Percentiles rank a stretch among this genome's conserved stretches.
Conservation (phyloP, 495 filamentous ascomycete genomes). For the Cercophora samala region DNA sequence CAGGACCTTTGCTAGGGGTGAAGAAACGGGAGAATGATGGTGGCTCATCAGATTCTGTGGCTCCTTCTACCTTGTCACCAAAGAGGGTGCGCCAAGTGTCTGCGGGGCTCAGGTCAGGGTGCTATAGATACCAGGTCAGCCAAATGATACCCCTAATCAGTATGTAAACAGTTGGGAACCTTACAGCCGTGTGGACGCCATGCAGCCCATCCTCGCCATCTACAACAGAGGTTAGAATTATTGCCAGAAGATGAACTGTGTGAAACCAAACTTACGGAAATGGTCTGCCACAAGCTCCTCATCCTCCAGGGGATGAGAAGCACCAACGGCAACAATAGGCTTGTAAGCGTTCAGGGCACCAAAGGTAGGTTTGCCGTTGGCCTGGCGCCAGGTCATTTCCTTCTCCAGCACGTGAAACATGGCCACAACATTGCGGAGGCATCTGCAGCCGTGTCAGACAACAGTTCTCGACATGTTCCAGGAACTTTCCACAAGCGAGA, state of each 20-base stretch:
- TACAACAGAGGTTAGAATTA: constrained; percentile 31
- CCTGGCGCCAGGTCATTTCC: constrained; percentile 78
- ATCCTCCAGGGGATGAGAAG: constrained; percentile 78
- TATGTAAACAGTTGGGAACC: constrained; percentile 21
- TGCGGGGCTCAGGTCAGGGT: constrained; percentile 78
- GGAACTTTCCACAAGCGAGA: constrained; percentile 10
- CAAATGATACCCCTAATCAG: neutral
- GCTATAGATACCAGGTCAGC: constrained; percentile 46
- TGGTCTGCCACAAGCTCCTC: constrained; percentile 82
- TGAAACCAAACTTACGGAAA: constrained; percentile 60
- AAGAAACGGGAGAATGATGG: constrained; percentile 56
- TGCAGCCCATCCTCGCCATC: constrained; percentile 90
- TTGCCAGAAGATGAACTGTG: neutral
- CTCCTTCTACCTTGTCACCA: constrained; percentile 45
- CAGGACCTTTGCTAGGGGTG: constrained; percentile 63
- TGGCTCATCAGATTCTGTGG: constrained; percentile 35
- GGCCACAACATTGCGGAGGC: constrained; percentile 83
- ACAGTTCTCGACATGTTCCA: constrained; percentile 6
- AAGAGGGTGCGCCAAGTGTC: constrained; percentile 87
- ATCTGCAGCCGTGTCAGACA: constrained; percentile 48
- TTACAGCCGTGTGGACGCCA: constrained; percentile 78
- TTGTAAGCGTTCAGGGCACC: constrained; percentile 62
- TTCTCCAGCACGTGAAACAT: constrained; percentile 91
- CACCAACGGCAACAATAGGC: constrained; percentile 82
- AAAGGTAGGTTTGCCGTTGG: constrained; percentile 65